A percentile compares a stretch with the other conserved stretches of the same genome.
Evolutionary conservation across 768 basidiomycete genomes (phyloP).

Genomic region (Amanita exitialis): DNA sequence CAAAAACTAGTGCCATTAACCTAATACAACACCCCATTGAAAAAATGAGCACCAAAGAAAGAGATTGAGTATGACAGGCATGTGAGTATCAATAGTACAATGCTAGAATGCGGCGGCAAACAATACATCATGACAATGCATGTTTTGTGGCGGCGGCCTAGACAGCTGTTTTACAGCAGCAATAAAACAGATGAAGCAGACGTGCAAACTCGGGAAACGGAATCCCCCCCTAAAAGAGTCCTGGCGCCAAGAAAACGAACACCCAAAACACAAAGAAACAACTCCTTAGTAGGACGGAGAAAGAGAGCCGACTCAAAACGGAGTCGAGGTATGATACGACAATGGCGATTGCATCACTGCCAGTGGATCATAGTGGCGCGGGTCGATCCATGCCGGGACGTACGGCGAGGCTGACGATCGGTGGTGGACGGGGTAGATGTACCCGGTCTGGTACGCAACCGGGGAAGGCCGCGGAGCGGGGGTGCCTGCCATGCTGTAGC

Average conservation of each 20-base stretch:
- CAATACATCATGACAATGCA: too few species aligned
- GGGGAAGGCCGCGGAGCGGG: neutral
- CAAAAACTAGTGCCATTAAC: too few species aligned
- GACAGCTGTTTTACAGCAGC: neutral
- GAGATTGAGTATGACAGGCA: neutral
- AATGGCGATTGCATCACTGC: neutral
- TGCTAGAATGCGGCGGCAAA: neutral
- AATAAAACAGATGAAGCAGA: neutral
- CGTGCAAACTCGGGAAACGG: neutral
- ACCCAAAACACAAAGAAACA: too few species aligned
- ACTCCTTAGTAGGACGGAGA: too few species aligned
- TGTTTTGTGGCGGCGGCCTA: too few species aligned
- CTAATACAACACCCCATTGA: too few species aligned
- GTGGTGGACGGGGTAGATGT: constrained; percentile 14
- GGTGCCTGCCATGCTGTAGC: neutral
- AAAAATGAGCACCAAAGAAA: too few species aligned
- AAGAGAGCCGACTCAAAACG: neutral
- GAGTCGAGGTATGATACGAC: neutral
- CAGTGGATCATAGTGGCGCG: constrained; percentile 7
- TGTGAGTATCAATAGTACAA: neutral
- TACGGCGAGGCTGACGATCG: constrained; percentile 15
- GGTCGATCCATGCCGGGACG: constrained; percentile 21
- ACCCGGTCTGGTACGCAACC: constrained; percentile 15
- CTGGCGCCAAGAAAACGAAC: too few species aligned
- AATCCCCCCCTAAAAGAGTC: too few species aligned